Percentiles rank a stretch among this genome's conserved stretches.
phyloP scores from a whole-genome alignment of 225 moss, liverwort and hornwort species.

The Asterella californica region DNA sequence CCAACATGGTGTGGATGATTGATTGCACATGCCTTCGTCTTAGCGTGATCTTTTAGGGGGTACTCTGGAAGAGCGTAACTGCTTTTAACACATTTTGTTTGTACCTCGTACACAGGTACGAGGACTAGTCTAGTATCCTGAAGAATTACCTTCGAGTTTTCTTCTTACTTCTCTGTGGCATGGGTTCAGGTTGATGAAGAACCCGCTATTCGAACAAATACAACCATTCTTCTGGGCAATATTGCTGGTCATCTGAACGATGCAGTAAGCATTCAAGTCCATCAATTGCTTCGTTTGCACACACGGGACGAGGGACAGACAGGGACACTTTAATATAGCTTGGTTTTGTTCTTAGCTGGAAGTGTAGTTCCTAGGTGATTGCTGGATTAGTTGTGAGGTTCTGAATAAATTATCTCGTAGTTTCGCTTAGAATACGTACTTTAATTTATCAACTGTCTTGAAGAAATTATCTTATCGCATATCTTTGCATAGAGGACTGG shows the following conservation, averaged over 20 bases:
- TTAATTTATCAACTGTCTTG: background rate
- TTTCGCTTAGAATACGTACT: background rate
- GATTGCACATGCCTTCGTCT: background rate
- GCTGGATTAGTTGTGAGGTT: no score
- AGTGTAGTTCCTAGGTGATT: no score
- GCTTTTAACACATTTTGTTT: no score
- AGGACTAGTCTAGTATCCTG: background rate
- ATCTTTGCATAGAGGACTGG: no score
- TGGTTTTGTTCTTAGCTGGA: background rate
- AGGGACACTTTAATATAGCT: background rate
- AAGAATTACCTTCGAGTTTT: background rate
- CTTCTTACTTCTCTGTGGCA: background rate
- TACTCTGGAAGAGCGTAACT: background rate
- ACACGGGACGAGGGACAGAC: no score
- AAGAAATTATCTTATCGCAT: background rate
- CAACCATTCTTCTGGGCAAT: slow-evolving; percentile 94
- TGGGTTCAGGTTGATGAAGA: slow-evolving; percentile 84
- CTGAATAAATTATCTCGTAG: no score
- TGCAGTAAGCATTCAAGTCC: slow-evolving; percentile 45
- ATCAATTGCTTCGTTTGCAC: background rate
- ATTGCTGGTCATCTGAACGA: slow-evolving; percentile 92
- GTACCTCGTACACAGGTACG: no score
- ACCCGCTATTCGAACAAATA: slow-evolving; percentile 92
- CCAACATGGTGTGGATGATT: background rate
- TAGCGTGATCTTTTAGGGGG: background rate